Percentiles rank a stretch among this genome's conserved stretches.
phyloP scores from a whole-genome alignment of 1,284 basidiomycete species.

The Ceratobasidium sp. region DNA sequence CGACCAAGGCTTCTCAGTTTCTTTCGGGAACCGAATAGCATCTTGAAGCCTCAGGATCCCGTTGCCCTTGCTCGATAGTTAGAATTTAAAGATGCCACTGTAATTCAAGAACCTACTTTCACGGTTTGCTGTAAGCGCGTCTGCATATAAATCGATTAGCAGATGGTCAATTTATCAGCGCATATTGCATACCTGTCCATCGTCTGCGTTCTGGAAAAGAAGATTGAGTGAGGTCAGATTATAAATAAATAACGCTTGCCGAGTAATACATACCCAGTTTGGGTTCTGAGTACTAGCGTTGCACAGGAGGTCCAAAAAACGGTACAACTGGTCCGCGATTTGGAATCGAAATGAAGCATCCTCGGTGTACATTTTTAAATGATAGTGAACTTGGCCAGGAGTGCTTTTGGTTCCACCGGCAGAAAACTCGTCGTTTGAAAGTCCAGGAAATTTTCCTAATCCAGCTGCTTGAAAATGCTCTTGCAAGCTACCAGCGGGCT shows the following conservation, averaged over 20 bases:
- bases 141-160: too few species aligned
- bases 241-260: too few species aligned
- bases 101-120: too few species aligned
- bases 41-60: constrained; percentile 62
- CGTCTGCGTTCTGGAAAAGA: neutral
- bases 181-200: constrained; percentile 58
- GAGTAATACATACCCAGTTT: constrained; percentile 61
- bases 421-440: constrained; percentile 16
- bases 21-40: constrained; percentile 57
- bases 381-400: constrained; percentile 64
- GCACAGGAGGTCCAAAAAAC: constrained; percentile 61
- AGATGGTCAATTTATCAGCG: too few species aligned
- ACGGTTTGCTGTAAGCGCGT: too few species aligned
- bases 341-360: constrained; percentile 62
- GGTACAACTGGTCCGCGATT: constrained; percentile 58
- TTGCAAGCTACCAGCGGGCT: constrained; percentile 60
- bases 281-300: constrained; percentile 61
- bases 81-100: too few species aligned
- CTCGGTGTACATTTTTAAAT: constrained; percentile 59
- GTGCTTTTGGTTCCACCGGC: constrained; percentile 50
- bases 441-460: constrained; percentile 51
- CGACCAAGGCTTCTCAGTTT: constrained; percentile 58
- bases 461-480: constrained; percentile 26
- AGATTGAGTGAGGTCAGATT: neutral
- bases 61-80: constrained; percentile 57